These are phyloP conservation scores for Ophiostoma angusticollis DNA, from an alignment of 2,329 filamentous ascomycete species.

Conservation along the genomic window DNA sequence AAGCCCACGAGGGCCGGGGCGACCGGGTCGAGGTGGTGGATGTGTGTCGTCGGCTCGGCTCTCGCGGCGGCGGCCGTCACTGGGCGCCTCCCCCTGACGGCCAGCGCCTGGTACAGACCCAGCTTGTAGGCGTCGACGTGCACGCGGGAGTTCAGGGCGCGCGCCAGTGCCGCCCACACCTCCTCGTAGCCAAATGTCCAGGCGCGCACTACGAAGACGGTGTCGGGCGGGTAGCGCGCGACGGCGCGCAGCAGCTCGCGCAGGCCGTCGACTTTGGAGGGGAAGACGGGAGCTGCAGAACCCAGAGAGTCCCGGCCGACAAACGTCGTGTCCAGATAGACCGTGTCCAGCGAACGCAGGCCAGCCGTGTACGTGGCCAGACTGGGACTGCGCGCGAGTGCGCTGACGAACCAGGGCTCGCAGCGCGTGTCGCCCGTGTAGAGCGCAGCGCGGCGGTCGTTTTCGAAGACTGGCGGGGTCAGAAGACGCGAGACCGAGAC, in stretches of 20 bases:
- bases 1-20: slow-evolving; percentile 60
- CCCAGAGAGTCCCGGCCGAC: slow-evolving; percentile 24
- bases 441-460: slow-evolving; percentile 55
- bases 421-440: slow-evolving; percentile 85
- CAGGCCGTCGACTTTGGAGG: slow-evolving; percentile 61
- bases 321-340: slow-evolving; percentile 87
- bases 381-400: slow-evolving; percentile 55
- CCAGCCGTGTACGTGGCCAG: slow-evolving; percentile 62
- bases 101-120: slow-evolving; percentile 52
- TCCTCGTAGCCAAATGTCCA: slow-evolving; percentile 91
- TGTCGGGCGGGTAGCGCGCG: slow-evolving; percentile 53
- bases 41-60: no score
- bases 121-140: slow-evolving; percentile 77
- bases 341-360: slow-evolving; percentile 55
- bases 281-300: no score
- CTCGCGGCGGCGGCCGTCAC: slow-evolving; percentile 25
- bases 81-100: slow-evolving; percentile 20
- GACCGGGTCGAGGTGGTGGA: slow-evolving; percentile 40
- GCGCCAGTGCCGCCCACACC: slow-evolving; percentile 72
- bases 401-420: slow-evolving; percentile 75
- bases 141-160: slow-evolving; percentile 52
- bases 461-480: slow-evolving; percentile 52
- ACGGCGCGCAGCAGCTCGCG: slow-evolving; percentile 60
- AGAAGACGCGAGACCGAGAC: background rate
- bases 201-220: slow-evolving; percentile 69